Percentiles rank a stretch among this genome's conserved stretches.
Conservation (phyloP, 2,329 filamentous ascomycete genomes). For the Stenocarpella maydis region DNA sequence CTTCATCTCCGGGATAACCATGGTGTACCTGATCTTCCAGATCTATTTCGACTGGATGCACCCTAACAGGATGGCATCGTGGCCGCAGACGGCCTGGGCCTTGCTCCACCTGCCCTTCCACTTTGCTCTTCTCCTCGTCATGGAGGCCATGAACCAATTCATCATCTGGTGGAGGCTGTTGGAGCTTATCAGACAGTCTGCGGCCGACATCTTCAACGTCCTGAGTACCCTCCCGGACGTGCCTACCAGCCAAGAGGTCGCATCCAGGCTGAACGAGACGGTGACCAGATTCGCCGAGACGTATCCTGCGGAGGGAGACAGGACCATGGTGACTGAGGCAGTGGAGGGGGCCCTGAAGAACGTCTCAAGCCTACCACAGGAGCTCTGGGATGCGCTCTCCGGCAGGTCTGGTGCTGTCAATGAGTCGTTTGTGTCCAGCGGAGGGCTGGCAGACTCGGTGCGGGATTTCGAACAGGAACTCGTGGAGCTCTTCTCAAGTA, state of each 20-base stretch:
- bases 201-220: conserved; percentile 7
- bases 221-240: neutral
- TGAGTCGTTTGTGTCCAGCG: neutral
- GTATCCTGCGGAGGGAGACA: conserved; percentile 11
- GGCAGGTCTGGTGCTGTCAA: neutral
- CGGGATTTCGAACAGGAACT: neutral
- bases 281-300: neutral
- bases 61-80: conserved; percentile 63
- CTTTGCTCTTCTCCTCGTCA: conserved; percentile 68
- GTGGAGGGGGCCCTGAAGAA: neutral
- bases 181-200: conserved; percentile 39
- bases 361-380: conserved; percentile 3
- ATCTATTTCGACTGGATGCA: conserved; percentile 70
- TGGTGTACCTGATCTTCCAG: conserved; percentile 57
- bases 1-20: conserved; percentile 42
- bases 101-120: conserved; percentile 70
- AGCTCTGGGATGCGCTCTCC: conserved; percentile 1
- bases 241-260: neutral
- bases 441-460: neutral
- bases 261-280: conserved; percentile 23
- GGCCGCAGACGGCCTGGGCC: conserved; percentile 68
- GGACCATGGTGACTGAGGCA: neutral
- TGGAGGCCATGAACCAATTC: conserved; percentile 69
- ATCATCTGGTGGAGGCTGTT: conserved; percentile 54
- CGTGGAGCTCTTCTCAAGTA: conserved; percentile 11